Evolutionary conservation across 208 protist species (phyloP).

Genomic region (Endotrypanum monterogeii): DNA sequence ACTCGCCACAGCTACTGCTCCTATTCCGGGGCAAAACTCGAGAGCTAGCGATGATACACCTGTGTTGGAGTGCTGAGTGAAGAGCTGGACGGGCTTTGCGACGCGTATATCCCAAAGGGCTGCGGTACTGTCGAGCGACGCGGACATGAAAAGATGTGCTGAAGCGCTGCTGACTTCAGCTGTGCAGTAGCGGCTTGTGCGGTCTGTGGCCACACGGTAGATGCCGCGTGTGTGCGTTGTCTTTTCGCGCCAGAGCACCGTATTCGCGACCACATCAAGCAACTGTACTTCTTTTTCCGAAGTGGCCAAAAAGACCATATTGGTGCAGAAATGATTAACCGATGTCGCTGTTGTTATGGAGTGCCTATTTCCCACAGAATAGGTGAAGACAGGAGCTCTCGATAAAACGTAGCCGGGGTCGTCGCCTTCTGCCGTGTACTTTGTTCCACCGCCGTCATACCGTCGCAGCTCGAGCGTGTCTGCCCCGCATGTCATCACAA

Average conservation of each 20-base stretch:
- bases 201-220: slow-evolving; percentile 62
- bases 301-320: slow-evolving; percentile 60
- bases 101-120: slow-evolving; percentile 79
- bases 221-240: slow-evolving; percentile 71
- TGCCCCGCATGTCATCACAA: slow-evolving; percentile 56
- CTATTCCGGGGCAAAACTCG: slow-evolving; percentile 55
- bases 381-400: slow-evolving; percentile 33
- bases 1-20: slow-evolving; percentile 70
- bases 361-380: slow-evolving; percentile 40
- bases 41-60: slow-evolving; percentile 58
- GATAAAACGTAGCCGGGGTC: slow-evolving; percentile 13
- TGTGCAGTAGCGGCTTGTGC: slow-evolving; percentile 46
- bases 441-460: neutral
- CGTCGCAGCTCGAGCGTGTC: slow-evolving; percentile 46
- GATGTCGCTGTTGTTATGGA: slow-evolving; percentile 54
- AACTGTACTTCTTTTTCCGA: slow-evolving; percentile 75
- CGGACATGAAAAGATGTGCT: slow-evolving; percentile 68
- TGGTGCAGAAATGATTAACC: slow-evolving; percentile 82
- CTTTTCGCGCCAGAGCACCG: slow-evolving; percentile 35
- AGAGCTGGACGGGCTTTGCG: slow-evolving; percentile 45
- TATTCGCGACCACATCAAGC: slow-evolving; percentile 56
- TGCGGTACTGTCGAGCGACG: slow-evolving; percentile 69
- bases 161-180: slow-evolving; percentile 8
- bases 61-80: slow-evolving; percentile 75
- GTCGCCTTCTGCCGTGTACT: slow-evolving; percentile 27